Conservation (phyloP, 495 filamentous ascomycete species). For the Venustampulla echinocandica region DNA sequence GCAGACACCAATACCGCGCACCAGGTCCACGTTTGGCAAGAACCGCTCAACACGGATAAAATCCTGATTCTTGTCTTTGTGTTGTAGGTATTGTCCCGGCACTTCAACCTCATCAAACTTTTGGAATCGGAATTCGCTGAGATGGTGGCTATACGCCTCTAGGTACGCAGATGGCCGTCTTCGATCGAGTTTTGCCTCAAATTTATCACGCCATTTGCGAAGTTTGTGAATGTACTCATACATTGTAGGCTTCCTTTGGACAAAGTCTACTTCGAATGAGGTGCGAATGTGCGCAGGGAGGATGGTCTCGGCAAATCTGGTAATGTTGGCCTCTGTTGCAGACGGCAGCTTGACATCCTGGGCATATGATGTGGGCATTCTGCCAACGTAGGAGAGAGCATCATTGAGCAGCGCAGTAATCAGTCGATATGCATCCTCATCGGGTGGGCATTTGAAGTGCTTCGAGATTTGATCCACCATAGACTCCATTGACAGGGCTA, state of each 20-base stretch:
- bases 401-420: slow-evolving; percentile 96
- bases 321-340: slow-evolving; percentile 92
- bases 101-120: slow-evolving; percentile 99
- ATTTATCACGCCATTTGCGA: slow-evolving; percentile 92
- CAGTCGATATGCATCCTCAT: slow-evolving; percentile 96
- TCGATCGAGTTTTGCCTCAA: slow-evolving; percentile 96
- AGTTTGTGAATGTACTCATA: slow-evolving; percentile 96
- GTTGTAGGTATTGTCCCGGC: slow-evolving; percentile 91
- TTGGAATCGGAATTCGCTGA: slow-evolving; percentile 93
- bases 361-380: slow-evolving; percentile 75
- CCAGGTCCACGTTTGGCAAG: slow-evolving; percentile 85
- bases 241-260: slow-evolving; percentile 87
- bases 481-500: slow-evolving; percentile 96
- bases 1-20: slow-evolving; percentile 77
- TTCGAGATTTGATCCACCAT: slow-evolving; percentile 99
- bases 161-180: slow-evolving; percentile 57
- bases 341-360: slow-evolving; percentile 83
- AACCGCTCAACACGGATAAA: slow-evolving; percentile 96
- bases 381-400: slow-evolving; percentile 77
- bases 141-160: slow-evolving; percentile 74
- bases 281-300: slow-evolving; percentile 85
- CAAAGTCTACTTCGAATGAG: slow-evolving; percentile 94
- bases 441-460: slow-evolving; percentile 96
- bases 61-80: slow-evolving; percentile 97
- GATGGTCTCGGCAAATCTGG: slow-evolving; percentile 91